Conservation (phyloP, 768 basidiomycete species). For the Suillus bovinus region DNA sequence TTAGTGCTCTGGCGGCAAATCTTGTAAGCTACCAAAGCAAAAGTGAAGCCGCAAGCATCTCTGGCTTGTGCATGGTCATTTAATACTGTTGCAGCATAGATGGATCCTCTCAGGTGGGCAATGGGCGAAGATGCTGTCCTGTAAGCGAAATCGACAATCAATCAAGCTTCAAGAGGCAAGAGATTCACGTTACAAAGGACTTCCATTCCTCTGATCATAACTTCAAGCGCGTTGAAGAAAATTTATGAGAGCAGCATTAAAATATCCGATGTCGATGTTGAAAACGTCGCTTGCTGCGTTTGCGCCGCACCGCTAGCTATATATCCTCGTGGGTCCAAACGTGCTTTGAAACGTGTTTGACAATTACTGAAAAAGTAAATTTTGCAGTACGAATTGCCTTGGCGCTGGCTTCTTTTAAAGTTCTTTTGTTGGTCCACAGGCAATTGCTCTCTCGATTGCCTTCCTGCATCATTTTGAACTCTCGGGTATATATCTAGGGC, state of each 20-base stretch:
- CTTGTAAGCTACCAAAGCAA: background rate
- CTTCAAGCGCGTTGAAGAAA: background rate
- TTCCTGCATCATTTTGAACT: conserved; percentile 2
- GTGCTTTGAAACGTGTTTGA: background rate
- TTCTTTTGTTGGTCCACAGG: conserved; percentile 14
- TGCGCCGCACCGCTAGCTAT: background rate
- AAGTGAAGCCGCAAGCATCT: background rate
- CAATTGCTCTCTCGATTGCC: conserved; percentile 13
- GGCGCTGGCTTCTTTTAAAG: conserved; percentile 8
- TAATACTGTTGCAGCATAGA: background rate
- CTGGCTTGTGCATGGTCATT: background rate
- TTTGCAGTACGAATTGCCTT: conserved; percentile 1
- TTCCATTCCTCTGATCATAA: background rate
- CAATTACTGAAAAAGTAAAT: conserved; percentile 11
- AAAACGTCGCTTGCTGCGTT: background rate
- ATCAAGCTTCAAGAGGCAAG: background rate
- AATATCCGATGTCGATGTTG: background rate
- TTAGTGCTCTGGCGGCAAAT: background rate
- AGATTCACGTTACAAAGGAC: too few relatives aligned
- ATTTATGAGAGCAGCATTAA: background rate
- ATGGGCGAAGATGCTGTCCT: background rate
- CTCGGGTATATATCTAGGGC: conserved; percentile 14
- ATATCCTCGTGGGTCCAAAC: conserved; percentile 6
- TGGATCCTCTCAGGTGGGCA: background rate
- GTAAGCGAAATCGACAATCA: background rate